Conservation (phyloP, 202 grass and related monocot species). For the Brachypodium distachyon region DNA sequence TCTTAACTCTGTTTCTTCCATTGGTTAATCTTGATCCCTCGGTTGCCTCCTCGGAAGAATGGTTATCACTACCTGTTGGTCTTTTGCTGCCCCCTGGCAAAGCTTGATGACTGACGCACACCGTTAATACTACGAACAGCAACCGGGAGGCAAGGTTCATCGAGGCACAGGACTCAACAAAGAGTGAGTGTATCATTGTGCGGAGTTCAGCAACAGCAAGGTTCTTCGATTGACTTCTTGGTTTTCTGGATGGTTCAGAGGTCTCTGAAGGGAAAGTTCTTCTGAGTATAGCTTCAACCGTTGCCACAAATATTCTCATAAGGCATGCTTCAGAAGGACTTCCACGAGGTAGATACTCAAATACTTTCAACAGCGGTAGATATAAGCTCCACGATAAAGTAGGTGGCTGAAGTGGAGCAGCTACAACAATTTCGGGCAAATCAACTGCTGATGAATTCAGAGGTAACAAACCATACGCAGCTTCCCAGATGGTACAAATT, state of each 20-base stretch:
- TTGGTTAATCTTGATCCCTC: slow-evolving; percentile 46
- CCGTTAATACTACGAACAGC: slow-evolving; percentile 67
- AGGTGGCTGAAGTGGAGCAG: slow-evolving; percentile 54
- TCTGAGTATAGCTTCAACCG: slow-evolving; percentile 94
- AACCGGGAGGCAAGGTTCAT: slow-evolving; percentile 89
- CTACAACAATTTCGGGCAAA: slow-evolving; percentile 52
- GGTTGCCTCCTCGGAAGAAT: slow-evolving; percentile 49
- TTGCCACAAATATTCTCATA: slow-evolving; percentile 99
- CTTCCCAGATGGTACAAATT: slow-evolving; percentile 99
- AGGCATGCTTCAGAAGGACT: slow-evolving; percentile 93
- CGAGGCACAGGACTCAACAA: slow-evolving; percentile 95
- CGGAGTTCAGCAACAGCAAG: slow-evolving; percentile 88
- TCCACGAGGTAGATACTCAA: slow-evolving; percentile 44
- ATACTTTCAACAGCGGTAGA: slow-evolving; percentile 41
- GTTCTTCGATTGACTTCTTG: slow-evolving; percentile 69
- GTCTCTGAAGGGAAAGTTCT: slow-evolving; percentile 80
- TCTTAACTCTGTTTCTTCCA: slow-evolving; percentile 66
- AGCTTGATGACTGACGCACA: slow-evolving; percentile 90
- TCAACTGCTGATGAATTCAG: slow-evolving; percentile 92
- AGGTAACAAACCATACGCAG: slow-evolving; percentile 91
- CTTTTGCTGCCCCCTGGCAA: slow-evolving; percentile 96
- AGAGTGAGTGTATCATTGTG: slow-evolving; percentile 97
- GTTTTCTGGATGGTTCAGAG: slow-evolving; percentile 46
- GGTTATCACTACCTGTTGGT: slow-evolving; percentile 66
- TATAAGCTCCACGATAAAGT: slow-evolving; percentile 48